phyloP scores from a whole-genome alignment of 2,329 filamentous ascomycete species.

The Lecanicillium sp. region DNA sequence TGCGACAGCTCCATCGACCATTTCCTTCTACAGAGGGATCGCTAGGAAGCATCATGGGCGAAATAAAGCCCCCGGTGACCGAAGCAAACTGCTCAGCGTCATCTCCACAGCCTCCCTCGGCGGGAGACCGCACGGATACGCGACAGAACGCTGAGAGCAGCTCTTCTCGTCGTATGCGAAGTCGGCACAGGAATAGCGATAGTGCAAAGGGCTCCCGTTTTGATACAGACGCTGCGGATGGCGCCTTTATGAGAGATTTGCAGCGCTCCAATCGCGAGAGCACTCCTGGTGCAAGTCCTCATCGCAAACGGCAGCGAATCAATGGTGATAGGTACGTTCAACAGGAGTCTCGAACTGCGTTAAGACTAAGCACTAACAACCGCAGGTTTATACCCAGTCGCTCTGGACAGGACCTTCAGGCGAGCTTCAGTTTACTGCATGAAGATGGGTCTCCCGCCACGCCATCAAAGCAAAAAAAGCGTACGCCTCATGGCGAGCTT shows the following conservation, averaged over 20 bases:
- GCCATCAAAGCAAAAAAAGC: conserved; percentile 76
- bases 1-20: too few relatives aligned
- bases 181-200: conserved; percentile 27
- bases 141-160: conserved; percentile 29
- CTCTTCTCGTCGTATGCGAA: conserved; percentile 25
- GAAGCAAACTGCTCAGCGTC: conserved; percentile 28
- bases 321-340: conserved; percentile 50
- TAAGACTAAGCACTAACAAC: conserved; percentile 14
- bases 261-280: conserved; percentile 43
- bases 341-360: too few relatives aligned
- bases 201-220: conserved; percentile 28
- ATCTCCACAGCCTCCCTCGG: conserved; percentile 37
- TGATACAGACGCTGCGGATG: conserved; percentile 43
- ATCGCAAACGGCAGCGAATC: conserved; percentile 51
- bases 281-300: conserved; percentile 46
- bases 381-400: conserved; percentile 89
- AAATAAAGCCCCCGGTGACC: conserved; percentile 21
- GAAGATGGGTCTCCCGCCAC: conserved; percentile 91
- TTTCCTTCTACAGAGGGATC: too few relatives aligned
- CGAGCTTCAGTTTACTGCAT: conserved; percentile 84
- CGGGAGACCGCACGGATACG: conserved; percentile 34
- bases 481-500: conserved; percentile 79
- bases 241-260: conserved; percentile 44
- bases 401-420: conserved; percentile 85
- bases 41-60: conserved; percentile 14